Percentiles rank a stretch among this genome's conserved stretches.
Conservation (phyloP, 371 early-diverging fungal species). For the Capniomyces stellatus region DNA sequence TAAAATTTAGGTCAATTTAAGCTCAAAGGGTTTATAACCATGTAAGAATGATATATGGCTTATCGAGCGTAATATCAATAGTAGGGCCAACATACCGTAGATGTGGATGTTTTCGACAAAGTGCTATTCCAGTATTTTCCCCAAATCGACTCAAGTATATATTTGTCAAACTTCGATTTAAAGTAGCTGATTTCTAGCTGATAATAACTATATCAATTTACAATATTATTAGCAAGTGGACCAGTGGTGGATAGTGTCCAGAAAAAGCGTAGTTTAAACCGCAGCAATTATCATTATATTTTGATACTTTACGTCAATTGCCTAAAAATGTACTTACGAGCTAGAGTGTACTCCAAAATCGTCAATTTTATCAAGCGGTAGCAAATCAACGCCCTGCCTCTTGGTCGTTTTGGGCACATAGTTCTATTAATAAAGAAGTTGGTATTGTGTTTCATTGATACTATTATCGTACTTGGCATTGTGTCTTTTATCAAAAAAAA, state of each 20-base stretch:
- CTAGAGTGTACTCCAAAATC: slow-evolving; percentile 94
- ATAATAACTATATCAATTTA: slow-evolving; percentile 45
- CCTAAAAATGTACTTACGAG: slow-evolving; percentile 26
- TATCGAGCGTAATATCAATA: too few species aligned
- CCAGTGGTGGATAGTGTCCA: too few species aligned
- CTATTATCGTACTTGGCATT: not conserved
- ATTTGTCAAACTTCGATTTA: slow-evolving; percentile 73
- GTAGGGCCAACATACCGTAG: too few species aligned
- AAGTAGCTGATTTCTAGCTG: slow-evolving; percentile 80
- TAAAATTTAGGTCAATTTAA: too few species aligned
- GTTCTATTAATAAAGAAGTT: not conserved
- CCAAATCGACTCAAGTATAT: slow-evolving; percentile 81
- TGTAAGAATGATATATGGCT: too few species aligned
- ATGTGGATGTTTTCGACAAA: slow-evolving; percentile 48
- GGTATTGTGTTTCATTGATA: not conserved
- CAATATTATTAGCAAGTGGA: not conserved
- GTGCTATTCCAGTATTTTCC: slow-evolving; percentile 94
- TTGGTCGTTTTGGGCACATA: not conserved
- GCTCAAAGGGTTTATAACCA: too few species aligned
- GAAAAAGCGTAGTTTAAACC: too few species aligned
- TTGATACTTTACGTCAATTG: not conserved
- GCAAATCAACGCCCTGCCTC: slow-evolving; percentile 13
- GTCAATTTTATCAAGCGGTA: slow-evolving; percentile 87
- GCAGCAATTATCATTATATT: not conserved
- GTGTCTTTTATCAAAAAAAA: not conserved